These are phyloP conservation scores for Diaporthe sp. DNA, from an alignment of 2,329 filamentous ascomycete species.

Conservation along the genomic window DNA sequence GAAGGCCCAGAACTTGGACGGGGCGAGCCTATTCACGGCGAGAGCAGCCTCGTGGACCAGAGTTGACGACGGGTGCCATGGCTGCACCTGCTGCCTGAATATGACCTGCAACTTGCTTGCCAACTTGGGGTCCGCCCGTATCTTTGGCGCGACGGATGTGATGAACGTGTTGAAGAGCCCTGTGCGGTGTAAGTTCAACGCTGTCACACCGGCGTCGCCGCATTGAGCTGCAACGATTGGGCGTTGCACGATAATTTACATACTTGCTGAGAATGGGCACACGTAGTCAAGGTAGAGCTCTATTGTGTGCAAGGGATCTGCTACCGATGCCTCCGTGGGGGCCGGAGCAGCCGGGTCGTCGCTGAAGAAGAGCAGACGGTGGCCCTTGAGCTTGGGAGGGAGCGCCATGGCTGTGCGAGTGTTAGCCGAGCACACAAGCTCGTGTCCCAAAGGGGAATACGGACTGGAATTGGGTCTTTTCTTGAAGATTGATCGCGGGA, in stretches of 20 bases:
- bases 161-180: conserved; percentile 82
- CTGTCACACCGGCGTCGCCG: not conserved
- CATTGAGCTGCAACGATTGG: not conserved
- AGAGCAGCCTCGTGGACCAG: conserved; percentile 83
- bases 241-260: not conserved
- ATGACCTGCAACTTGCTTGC: conserved; percentile 74
- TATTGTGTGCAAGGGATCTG: conserved; percentile 64
- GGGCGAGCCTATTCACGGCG: conserved; percentile 78
- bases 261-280: conserved; percentile 75
- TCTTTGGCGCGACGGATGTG: conserved; percentile 69
- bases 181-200: conserved; percentile 25
- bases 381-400: conserved; percentile 80
- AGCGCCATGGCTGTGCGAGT: conserved; percentile 69
- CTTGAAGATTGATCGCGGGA: not conserved
- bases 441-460: not conserved
- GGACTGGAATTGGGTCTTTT: conserved; percentile 19
- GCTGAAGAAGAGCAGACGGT: conserved; percentile 67
- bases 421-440: not conserved
- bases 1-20: conserved; percentile 83
- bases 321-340: conserved; percentile 46
- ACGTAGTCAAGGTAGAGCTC: conserved; percentile 88
- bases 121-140: conserved; percentile 69
- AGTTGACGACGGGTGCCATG: conserved; percentile 91
- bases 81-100: conserved; percentile 92
- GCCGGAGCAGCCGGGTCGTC: conserved; percentile 45